Percentiles rank a stretch among this genome's conserved stretches.
Conservation (phyloP, 2,329 filamentous ascomycete genomes). For the Drechslera avenae region DNA sequence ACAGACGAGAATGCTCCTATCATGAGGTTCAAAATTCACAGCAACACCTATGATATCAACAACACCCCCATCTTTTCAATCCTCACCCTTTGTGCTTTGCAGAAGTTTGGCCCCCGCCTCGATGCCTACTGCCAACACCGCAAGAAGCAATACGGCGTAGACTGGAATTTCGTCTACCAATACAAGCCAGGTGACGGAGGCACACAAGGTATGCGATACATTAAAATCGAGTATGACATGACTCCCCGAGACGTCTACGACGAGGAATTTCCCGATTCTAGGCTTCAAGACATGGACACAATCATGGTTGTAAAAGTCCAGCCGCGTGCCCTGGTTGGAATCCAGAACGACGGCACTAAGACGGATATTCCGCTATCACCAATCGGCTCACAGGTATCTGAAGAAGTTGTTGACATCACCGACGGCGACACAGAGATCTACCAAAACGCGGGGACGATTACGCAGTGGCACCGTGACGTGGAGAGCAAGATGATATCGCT, state of each 20-base stretch:
- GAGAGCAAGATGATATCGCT: constrained; percentile 1
- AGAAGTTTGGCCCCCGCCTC: constrained; percentile 19
- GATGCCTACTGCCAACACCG: constrained; percentile 21
- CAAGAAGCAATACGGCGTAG: constrained; percentile 14
- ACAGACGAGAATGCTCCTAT: background rate
- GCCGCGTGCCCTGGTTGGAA: background rate
- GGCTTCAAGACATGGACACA: constrained; percentile 15
- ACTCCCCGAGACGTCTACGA: constrained; percentile 14
- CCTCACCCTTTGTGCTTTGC: constrained; percentile 11
- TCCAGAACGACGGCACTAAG: background rate
- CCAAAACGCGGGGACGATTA: background rate
- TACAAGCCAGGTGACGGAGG: background rate
- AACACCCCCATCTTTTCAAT: constrained; percentile 18
- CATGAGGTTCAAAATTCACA: constrained; percentile 14
- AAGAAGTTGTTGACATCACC: constrained; percentile 2
- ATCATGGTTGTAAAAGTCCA: constrained; percentile 16
- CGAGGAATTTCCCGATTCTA: constrained; percentile 2
- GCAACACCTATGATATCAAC: constrained; percentile 19
- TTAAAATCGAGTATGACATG: constrained; percentile 19
- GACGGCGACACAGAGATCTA: constrained; percentile 9
- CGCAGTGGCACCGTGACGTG: background rate
- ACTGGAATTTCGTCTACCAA: constrained; percentile 20
- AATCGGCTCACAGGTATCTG: background rate
- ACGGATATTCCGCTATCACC: background rate
- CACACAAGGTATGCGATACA: background rate